Conservation (phyloP, 805 yeast genomes). For the Tetrapisispora phaffii region DNA sequence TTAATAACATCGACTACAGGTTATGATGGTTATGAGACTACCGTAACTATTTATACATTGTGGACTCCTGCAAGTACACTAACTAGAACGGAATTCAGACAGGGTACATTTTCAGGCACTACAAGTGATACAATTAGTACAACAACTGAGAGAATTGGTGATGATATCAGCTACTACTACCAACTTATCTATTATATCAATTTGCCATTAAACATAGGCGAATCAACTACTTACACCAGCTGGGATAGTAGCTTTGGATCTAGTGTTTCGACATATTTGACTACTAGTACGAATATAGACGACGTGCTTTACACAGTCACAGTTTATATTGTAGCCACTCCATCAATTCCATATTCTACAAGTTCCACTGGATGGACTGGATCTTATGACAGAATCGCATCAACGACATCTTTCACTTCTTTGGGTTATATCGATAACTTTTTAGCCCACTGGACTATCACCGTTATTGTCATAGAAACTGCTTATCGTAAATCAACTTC, state of each 20-base stretch:
- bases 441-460: background rate
- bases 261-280: background rate
- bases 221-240: background rate
- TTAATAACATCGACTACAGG: background rate
- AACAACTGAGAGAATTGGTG: background rate
- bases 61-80: background rate
- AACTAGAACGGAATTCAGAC: background rate
- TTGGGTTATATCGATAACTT: background rate
- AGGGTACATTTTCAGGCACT: background rate
- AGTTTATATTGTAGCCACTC: background rate
- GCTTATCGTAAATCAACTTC: too few species aligned
- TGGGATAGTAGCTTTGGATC: background rate
- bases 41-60: background rate
- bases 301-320: background rate
- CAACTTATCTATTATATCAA: background rate
- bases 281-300: background rate
- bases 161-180: background rate
- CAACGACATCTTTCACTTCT: conserved; percentile 5
- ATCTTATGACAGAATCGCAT: background rate
- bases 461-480: background rate
- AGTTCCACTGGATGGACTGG: background rate
- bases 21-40: background rate
- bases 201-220: background rate
- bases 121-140: background rate
- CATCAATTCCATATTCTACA: background rate